Conservation (phyloP, 768 basidiomycete genomes). For the Pleurotus tuber-regium region DNA sequence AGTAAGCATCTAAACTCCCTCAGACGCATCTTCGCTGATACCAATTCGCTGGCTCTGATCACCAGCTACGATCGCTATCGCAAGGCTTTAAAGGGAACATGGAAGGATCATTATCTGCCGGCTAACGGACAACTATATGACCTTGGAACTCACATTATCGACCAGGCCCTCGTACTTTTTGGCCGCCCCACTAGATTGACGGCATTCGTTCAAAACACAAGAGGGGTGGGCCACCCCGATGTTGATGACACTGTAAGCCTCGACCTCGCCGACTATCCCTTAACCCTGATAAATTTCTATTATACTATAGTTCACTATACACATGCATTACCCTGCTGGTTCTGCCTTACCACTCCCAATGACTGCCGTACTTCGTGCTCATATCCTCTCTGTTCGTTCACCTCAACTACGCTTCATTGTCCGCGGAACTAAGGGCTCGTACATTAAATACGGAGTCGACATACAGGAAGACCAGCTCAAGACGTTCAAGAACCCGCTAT, state of each 20-base stretch:
- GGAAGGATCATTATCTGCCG: conserved; percentile 72
- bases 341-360: conserved; percentile 47
- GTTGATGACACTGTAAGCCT: conserved; percentile 64
- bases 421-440: conserved; percentile 70
- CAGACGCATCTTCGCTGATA: background rate
- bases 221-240: conserved; percentile 59
- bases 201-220: conserved; percentile 66
- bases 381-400: conserved; percentile 63
- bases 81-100: conserved; percentile 59
- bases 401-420: conserved; percentile 71
- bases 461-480: conserved; percentile 78
- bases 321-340: conserved; percentile 46
- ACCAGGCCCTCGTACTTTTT: conserved; percentile 74
- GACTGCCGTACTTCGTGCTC: conserved; percentile 65
- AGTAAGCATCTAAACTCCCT: conserved; percentile 44
- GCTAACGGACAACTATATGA: conserved; percentile 72
- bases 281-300: background rate
- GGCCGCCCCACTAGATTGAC: conserved; percentile 69
- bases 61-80: conserved; percentile 75
- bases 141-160: conserved; percentile 77
- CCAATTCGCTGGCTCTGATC: conserved; percentile 3
- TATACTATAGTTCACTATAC: conserved; percentile 46
- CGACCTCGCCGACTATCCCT: background rate
- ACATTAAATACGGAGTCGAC: conserved; percentile 74
- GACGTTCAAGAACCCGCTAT: conserved; percentile 43